A percentile compares a stretch with the other conserved stretches of the same genome.
phyloP scores from a whole-genome alignment of 2,329 filamentous ascomycete genomes.

The Diplodia intermedia region DNA sequence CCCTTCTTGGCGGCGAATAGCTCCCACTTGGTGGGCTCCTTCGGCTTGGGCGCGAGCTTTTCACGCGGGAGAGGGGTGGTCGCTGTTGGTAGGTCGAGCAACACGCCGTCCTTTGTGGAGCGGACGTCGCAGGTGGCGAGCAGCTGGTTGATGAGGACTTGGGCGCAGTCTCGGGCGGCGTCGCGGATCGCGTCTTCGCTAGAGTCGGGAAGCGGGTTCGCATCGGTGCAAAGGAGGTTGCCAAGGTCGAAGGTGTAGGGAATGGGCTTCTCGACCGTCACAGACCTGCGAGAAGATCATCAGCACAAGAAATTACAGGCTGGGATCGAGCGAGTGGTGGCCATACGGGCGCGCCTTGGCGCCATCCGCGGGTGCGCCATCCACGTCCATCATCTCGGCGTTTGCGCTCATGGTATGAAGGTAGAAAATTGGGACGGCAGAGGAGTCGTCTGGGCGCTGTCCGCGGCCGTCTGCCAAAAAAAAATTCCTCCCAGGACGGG shows the following conservation, averaged over 20 bases:
- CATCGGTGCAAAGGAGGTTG: slow-evolving; percentile 83
- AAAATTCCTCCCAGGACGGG: slow-evolving; percentile 7
- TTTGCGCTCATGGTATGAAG: slow-evolving; percentile 38
- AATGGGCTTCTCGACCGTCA: slow-evolving; percentile 71
- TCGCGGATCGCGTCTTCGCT: slow-evolving; percentile 72
- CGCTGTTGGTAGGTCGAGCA: slow-evolving; percentile 76
- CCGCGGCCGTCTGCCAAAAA: neutral
- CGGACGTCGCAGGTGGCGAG: slow-evolving; percentile 84
- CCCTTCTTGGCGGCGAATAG: slow-evolving; percentile 96
- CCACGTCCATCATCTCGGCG: slow-evolving; percentile 43
- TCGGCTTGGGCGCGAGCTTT: slow-evolving; percentile 84
- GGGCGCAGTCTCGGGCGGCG: slow-evolving; percentile 85
- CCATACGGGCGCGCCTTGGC: slow-evolving; percentile 41
- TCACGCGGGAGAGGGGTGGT: slow-evolving; percentile 81
- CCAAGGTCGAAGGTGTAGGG: slow-evolving; percentile 93
- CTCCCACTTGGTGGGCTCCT: slow-evolving; percentile 92
- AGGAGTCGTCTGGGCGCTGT: neutral
- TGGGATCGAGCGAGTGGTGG: slow-evolving; percentile 8
- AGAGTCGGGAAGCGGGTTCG: slow-evolving; percentile 76
- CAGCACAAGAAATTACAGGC: neutral
- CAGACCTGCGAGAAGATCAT: slow-evolving; percentile 37
- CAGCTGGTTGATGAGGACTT: slow-evolving; percentile 92
- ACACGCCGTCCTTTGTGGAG: slow-evolving; percentile 72
- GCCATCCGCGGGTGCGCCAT: slow-evolving; percentile 2
- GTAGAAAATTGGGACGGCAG: neutral